Evolutionary conservation across 768 basidiomycete genomes (phyloP).

Genomic region (Leccinum boreale): DNA sequence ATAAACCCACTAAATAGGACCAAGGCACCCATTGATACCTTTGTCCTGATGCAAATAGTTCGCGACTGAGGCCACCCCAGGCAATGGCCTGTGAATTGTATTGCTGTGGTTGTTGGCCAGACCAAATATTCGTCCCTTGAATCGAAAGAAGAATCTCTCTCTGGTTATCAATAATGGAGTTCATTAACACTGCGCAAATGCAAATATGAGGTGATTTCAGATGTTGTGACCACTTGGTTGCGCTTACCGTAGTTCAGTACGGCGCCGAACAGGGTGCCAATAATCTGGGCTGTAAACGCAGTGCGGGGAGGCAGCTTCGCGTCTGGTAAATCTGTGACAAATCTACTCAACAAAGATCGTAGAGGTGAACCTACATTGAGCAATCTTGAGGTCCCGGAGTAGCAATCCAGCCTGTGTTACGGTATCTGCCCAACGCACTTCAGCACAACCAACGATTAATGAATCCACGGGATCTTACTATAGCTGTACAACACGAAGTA

Average conservation of each 20-base stretch:
- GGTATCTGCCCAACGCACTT: constrained; percentile 40
- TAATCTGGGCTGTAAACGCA: constrained; percentile 62
- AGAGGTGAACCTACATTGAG: constrained; percentile 17
- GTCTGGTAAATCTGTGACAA: constrained; percentile 31
- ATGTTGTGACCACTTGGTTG: constrained; percentile 31
- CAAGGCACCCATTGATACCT: constrained; percentile 43
- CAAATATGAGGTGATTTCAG: constrained; percentile 44
- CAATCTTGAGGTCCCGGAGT: constrained; percentile 54
- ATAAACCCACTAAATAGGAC: constrained; percentile 32
- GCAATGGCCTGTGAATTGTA: constrained; percentile 35
- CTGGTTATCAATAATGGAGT: constrained; percentile 51
- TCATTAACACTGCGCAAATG: constrained; percentile 42
- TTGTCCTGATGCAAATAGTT: constrained; percentile 31
- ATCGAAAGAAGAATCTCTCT: constrained; percentile 51
- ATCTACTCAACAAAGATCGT: constrained; percentile 35
- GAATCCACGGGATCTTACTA: constrained; percentile 28
- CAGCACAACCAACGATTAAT: constrained; percentile 40
- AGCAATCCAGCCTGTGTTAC: constrained; percentile 48
- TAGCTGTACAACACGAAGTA: constrained; percentile 45
- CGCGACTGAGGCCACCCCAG: constrained; percentile 40
- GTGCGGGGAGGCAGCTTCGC: constrained; percentile 64
- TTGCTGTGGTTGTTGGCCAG: constrained; percentile 30
- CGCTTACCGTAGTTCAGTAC: constrained; percentile 52
- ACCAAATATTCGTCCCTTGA: constrained; percentile 45
- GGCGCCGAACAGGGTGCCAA: constrained; percentile 25